Conservation (phyloP, 129 eudicot genomes). For the Glebionis coronaria region DNA sequence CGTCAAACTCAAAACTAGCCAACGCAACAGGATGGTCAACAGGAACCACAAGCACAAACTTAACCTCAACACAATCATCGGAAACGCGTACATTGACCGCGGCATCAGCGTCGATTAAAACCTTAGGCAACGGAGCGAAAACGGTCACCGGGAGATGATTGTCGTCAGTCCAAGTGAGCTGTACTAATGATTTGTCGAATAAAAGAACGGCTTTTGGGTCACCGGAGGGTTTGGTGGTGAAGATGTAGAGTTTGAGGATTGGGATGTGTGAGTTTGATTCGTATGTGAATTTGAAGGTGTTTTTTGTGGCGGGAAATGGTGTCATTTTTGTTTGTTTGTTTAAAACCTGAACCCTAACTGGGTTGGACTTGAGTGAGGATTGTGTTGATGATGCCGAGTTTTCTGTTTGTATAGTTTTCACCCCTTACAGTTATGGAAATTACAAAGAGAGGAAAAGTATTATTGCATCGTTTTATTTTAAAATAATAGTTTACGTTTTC, state of each 20-base stretch:
- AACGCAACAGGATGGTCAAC: conserved; percentile 72
- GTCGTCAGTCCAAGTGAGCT: conserved; percentile 34
- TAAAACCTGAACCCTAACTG: conserved; percentile 11
- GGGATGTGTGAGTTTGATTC: conserved; percentile 91
- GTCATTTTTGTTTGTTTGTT: conserved; percentile 5
- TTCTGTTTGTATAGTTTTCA: not conserved
- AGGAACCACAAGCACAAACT: conserved; percentile 64
- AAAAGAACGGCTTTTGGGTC: conserved; percentile 31
- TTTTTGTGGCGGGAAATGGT: conserved; percentile 30
- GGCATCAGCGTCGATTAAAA: conserved; percentile 60
- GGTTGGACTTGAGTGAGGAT: not conserved
- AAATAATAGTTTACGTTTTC: no score
- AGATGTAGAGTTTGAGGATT: conserved; percentile 54
- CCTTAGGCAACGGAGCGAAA: conserved; percentile 67
- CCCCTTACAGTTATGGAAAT: not conserved
- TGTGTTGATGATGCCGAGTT: not conserved
- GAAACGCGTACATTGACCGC: conserved; percentile 41
- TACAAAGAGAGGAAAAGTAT: no score
- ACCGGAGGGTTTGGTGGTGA: conserved; percentile 43
- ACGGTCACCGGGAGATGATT: conserved; percentile 18
- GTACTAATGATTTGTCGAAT: conserved; percentile 45
- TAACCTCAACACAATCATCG: conserved; percentile 69
- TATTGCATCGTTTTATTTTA: no score
- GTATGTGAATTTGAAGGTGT: conserved; percentile 82
- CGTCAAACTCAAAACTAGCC: conserved; percentile 46